phyloP scores from a whole-genome alignment of 306 rosid genomes.

The Nissolia schottii region DNA sequence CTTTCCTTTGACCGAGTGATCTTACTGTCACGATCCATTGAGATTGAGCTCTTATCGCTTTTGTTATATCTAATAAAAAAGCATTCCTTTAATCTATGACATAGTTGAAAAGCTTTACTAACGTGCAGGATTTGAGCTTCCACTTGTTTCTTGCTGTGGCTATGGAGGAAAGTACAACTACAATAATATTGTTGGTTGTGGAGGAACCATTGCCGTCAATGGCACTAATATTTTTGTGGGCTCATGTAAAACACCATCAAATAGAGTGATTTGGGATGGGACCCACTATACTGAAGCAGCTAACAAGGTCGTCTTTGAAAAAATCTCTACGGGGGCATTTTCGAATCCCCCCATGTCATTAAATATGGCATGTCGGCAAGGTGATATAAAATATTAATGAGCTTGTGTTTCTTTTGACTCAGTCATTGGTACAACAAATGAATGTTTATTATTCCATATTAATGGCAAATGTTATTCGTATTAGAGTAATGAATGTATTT shows the following conservation, averaged over 20 bases:
- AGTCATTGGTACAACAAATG: too few relatives aligned
- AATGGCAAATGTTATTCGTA: too few relatives aligned
- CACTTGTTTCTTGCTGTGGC: slow-evolving; percentile 48
- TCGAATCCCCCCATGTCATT: slow-evolving; percentile 36
- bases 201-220: not conserved
- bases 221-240: slow-evolving; percentile 32
- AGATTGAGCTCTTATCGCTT: too few relatives aligned
- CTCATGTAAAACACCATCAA: slow-evolving; percentile 17
- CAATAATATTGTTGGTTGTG: not conserved
- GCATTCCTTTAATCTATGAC: not conserved
- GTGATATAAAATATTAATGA: not conserved
- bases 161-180: slow-evolving; percentile 51
- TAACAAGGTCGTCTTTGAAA: slow-evolving; percentile 23
- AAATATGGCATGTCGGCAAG: slow-evolving; percentile 34
- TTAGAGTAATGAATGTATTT: too few relatives aligned
- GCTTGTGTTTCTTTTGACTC: not conserved
- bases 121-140: slow-evolving; percentile 44
- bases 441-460: too few relatives aligned
- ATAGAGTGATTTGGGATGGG: slow-evolving; percentile 40
- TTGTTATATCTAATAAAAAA: not conserved
- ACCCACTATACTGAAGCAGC: slow-evolving; percentile 53
- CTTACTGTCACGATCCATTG: too few relatives aligned
- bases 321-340: slow-evolving; percentile 44
- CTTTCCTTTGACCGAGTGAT: too few relatives aligned
- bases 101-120: not conserved